These are phyloP conservation scores for Eimeria maxima DNA, from an alignment of 169 alveolate genomes.

Conservation along the genomic window DNA sequence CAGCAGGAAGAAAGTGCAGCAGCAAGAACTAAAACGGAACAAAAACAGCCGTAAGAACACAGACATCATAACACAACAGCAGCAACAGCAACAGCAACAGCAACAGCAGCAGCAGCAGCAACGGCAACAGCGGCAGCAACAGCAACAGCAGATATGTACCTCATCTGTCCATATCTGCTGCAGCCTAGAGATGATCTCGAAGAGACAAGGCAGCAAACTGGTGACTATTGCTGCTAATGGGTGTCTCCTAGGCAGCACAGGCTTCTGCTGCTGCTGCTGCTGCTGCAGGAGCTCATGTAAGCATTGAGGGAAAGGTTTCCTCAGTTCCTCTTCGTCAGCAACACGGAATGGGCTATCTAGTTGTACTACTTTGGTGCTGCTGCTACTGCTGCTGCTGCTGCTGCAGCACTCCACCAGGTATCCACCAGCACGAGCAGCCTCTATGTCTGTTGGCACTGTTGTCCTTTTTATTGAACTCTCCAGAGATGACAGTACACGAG, in stretches of 20 bases:
- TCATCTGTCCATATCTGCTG: conserved; percentile 72
- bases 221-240: conserved; percentile 63
- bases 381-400: not conserved
- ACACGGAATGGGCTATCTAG: not conserved
- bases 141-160: conserved; percentile 23
- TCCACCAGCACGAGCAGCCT: conserved; percentile 75
- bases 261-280: conserved; percentile 37
- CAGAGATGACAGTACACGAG: conserved; percentile 72
- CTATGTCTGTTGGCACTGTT: conserved; percentile 60
- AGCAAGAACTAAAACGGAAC: not conserved
- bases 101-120: not conserved
- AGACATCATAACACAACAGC: not conserved
- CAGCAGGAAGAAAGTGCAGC: conserved; percentile 6
- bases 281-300: conserved; percentile 28
- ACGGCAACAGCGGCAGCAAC: not conserved
- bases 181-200: not conserved
- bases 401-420: conserved; percentile 8
- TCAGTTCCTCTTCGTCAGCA: not conserved
- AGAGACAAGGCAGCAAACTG: conserved; percentile 42
- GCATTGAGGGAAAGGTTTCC: conserved; percentile 39
- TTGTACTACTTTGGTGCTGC: not conserved
- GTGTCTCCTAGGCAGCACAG: conserved; percentile 71
- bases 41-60: not conserved
- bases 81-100: not conserved
- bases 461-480: conserved; percentile 76